Evolutionary conservation across 768 basidiomycete genomes (phyloP).

Genomic region (Hydnum rufescens): DNA sequence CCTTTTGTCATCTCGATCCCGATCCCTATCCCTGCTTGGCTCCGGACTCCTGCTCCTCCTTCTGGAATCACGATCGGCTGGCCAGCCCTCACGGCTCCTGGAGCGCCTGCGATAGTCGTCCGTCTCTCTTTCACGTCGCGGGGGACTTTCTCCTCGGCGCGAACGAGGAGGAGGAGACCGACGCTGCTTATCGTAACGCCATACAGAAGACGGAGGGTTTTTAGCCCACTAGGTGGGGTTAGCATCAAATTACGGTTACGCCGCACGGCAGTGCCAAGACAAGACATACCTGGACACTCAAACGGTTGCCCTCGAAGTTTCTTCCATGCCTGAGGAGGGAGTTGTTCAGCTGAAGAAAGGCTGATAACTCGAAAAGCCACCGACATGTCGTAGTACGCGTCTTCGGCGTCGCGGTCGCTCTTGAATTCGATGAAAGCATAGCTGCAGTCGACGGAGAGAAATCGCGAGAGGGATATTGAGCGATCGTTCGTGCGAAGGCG

Average conservation of each 20-base stretch:
- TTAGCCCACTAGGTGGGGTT: constrained; percentile 45
- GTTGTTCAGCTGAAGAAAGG: neutral
- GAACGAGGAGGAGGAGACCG: constrained; percentile 9
- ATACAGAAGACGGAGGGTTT: constrained; percentile 63
- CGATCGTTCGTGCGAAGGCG: constrained; percentile 17
- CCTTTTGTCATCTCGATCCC: constrained; percentile 1
- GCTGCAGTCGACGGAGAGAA: constrained; percentile 22
- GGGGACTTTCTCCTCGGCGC: constrained; percentile 4
- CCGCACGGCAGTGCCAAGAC: neutral
- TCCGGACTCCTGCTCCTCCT: constrained; percentile 28
- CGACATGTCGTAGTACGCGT: constrained; percentile 70
- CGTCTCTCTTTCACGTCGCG: constrained; percentile 16
- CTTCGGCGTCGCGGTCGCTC: constrained; percentile 56
- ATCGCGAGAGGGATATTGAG: constrained; percentile 31
- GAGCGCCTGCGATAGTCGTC: constrained; percentile 16
- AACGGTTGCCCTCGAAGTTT: constrained; percentile 48
- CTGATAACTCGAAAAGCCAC: constrained; percentile 14
- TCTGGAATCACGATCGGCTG: constrained; percentile 7
- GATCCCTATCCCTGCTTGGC: neutral
- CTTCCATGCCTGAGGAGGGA: constrained; percentile 42
- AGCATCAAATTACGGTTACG: neutral
- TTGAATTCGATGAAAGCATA: constrained; percentile 79
- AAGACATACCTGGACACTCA: constrained; percentile 47
- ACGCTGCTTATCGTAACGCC: constrained; percentile 25
- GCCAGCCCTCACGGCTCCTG: constrained; percentile 23